Percentiles rank a stretch among this genome's conserved stretches.
Conservation (phyloP, 1,284 basidiomycete species). For the Ganoderma sp. region DNA sequence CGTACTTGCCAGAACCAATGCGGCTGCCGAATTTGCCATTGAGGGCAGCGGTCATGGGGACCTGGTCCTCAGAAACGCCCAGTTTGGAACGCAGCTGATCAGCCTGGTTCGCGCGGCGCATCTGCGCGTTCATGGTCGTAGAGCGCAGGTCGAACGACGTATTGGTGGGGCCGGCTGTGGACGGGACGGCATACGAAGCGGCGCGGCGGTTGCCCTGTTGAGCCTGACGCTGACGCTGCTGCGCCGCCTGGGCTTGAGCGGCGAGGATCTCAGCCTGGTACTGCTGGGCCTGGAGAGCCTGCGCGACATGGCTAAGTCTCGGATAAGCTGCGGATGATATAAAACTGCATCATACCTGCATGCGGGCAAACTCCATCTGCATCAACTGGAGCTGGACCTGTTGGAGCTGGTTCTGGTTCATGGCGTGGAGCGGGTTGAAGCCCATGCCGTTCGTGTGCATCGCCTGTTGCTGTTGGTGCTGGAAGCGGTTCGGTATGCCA, state of each 20-base stretch:
- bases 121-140: slow-evolving; percentile 55
- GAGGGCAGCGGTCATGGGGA: slow-evolving; percentile 80
- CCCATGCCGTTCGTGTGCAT: slow-evolving; percentile 48
- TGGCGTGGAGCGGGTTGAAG: slow-evolving; percentile 53
- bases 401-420: slow-evolving; percentile 54
- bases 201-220: slow-evolving; percentile 52
- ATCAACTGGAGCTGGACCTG: slow-evolving; percentile 80
- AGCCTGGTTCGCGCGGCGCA: slow-evolving; percentile 68
- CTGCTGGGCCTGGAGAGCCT: slow-evolving; percentile 64
- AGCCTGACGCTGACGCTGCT: slow-evolving; percentile 43
- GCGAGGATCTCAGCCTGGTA: slow-evolving; percentile 61
- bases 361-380: slow-evolving; percentile 78
- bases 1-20: slow-evolving; percentile 48
- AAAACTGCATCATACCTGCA: slow-evolving; percentile 61
- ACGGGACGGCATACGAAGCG: slow-evolving; percentile 60
- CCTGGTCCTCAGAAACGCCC: slow-evolving; percentile 59
- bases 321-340: not conserved
- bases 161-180: slow-evolving; percentile 69
- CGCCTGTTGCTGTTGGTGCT: slow-evolving; percentile 57
- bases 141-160: slow-evolving; percentile 67
- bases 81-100: slow-evolving; percentile 67
- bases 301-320: slow-evolving; percentile 10
- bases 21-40: slow-evolving; percentile 78
- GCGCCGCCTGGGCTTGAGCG: slow-evolving; percentile 35
- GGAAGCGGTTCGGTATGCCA: slow-evolving; percentile 65